Base-by-base conservation (phyloP, 768 basidiomycete genomes). In the Podaxis rugospora region DNA sequence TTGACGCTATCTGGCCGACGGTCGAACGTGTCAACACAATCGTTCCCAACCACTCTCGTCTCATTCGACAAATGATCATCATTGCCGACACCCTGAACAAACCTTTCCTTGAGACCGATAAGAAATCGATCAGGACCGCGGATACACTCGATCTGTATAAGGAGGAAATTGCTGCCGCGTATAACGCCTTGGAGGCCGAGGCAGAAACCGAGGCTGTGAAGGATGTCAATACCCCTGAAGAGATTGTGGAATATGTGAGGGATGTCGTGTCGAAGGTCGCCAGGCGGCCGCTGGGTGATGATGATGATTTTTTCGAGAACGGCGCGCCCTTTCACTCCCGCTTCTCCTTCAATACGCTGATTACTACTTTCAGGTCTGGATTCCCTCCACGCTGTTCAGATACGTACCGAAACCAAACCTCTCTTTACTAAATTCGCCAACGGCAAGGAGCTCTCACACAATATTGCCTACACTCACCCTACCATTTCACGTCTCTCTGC, bases 91-190 rank as follows among this genome's bases (percentile, higher is more conserved):
- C 50, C 0, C 35, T 50, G 14, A 25, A 28, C n/a, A 67, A 64
- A 32, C 70, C 70, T 3, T 70, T 72, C 59, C 25, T 60, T 5
- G 42, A 64, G n/a, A 67, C 66, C 14, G 66, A 66, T 54, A 75
- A 75, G 46, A 66, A 68, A 0, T 68, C 66, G 7, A 55, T 73
- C 10, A 63, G 59, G 35, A 58, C 61, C 32, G 68, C 69, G 39
- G 66, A 18, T 1, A 66, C 65, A 0, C 16, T 71, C 10, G 57
- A 62, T 1, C 59, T 39, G n/a, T 74, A 74, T 16, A 62, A 63
- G 18, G 5, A 63, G 1, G 70, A 74, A 50, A 71, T 75, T 39
- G 61, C 67, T 14, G 56, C 54, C 2, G 61, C 72, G 59, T 74
- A 66, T 60, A 63, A 59, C n/a, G 32, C 37, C 25, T 18, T 64